These are phyloP conservation scores for Cyberlindnera euphorbiae DNA, from an alignment of 805 yeast species.

Conservation along the genomic window DNA sequence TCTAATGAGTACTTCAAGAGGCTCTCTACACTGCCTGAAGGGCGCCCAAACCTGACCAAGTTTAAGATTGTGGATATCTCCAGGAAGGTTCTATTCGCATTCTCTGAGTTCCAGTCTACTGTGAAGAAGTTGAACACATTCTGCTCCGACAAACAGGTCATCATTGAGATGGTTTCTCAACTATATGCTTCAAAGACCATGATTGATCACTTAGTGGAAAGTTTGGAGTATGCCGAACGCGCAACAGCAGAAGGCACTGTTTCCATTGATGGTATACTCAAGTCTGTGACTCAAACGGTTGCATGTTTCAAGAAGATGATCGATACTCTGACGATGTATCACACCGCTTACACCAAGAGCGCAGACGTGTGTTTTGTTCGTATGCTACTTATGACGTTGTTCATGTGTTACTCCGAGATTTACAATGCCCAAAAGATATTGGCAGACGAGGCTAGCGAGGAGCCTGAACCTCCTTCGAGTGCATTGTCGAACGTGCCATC, in stretches of 20 bases:
- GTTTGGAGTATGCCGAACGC: slow-evolving; percentile 45
- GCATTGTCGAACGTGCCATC: slow-evolving; percentile 5
- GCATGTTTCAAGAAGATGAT: slow-evolving; percentile 50
- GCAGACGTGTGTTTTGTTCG: slow-evolving; percentile 63
- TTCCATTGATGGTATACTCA: slow-evolving; percentile 12
- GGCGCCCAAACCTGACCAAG: slow-evolving; percentile 17
- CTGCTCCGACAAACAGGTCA: slow-evolving; percentile 50
- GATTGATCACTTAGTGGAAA: slow-evolving; percentile 53
- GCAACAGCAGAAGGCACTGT: slow-evolving; percentile 10
- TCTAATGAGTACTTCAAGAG: slow-evolving; percentile 63
- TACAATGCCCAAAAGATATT: slow-evolving; percentile 57
- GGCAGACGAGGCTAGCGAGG: slow-evolving; percentile 8
- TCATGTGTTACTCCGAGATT: slow-evolving; percentile 62
- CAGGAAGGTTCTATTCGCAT: slow-evolving; percentile 57
- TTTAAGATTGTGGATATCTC: slow-evolving; percentile 39
- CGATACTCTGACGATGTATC: slow-evolving; percentile 42
- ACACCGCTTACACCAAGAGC: slow-evolving; percentile 43
- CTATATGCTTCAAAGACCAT: slow-evolving; percentile 48
- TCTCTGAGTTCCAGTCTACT: slow-evolving; percentile 60
- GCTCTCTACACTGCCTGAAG: slow-evolving; percentile 59
- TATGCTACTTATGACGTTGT: slow-evolving; percentile 54
- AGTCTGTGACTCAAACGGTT: slow-evolving; percentile 14
- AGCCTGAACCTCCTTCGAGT: neutral
- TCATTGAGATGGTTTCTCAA: slow-evolving; percentile 48
- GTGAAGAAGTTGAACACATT: slow-evolving; percentile 53